Conservation (phyloP, 2,329 filamentous ascomycete species). For the Blastomyces percursus region DNA sequence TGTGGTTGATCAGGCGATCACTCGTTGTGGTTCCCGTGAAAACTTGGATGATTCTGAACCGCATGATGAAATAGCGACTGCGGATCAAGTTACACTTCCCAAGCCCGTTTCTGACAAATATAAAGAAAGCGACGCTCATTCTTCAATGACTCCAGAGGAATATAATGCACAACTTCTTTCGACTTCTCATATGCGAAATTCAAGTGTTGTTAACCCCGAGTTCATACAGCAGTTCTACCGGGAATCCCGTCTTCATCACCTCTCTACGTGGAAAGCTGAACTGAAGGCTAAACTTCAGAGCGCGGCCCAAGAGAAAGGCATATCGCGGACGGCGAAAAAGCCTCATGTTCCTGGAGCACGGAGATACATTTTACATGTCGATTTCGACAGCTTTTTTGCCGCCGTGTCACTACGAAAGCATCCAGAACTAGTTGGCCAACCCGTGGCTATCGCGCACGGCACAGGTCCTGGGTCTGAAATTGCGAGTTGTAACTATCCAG, state of each 20-base stretch:
- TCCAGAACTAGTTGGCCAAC: constrained; percentile 65
- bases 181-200: constrained; percentile 76
- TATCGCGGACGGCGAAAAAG: constrained; percentile 34
- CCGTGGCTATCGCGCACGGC: constrained; percentile 80
- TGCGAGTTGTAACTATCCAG: constrained; percentile 92
- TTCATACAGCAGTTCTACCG: constrained; percentile 93
- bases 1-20: background rate
- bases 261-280: constrained; percentile 94
- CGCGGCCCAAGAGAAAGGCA: constrained; percentile 58
- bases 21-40: background rate
- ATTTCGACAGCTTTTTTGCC: constrained; percentile 98
- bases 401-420: constrained; percentile 73
- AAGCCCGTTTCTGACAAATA: background rate
- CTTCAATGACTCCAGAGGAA: constrained; percentile 69
- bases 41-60: background rate
- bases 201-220: constrained; percentile 82
- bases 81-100: no score
- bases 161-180: constrained; percentile 78
- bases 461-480: constrained; percentile 82
- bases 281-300: constrained; percentile 80
- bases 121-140: background rate
- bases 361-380: constrained; percentile 84
- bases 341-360: constrained; percentile 53
- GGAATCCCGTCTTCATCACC: constrained; percentile 85
- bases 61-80: background rate